Percentiles rank a stretch among this genome's conserved stretches.
Conservation (phyloP, 208 protist species). For the Strigomonas culicis region DNA sequence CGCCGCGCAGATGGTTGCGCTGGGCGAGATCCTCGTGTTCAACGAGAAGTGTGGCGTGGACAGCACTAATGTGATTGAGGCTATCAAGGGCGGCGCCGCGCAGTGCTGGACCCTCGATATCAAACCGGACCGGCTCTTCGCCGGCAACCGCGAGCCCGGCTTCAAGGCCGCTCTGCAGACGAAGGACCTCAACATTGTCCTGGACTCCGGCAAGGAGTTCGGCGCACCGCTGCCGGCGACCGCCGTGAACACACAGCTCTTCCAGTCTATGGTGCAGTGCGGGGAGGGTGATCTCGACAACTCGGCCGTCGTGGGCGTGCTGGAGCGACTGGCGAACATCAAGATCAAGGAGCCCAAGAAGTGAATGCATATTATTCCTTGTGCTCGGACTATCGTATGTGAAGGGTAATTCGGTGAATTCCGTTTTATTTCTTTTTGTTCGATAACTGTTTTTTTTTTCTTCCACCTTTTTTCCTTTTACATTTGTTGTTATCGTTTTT, state of each 20-base stretch:
- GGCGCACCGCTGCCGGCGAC: constrained; percentile 87
- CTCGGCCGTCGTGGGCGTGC: constrained; percentile 89
- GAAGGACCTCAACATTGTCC: constrained; percentile 93
- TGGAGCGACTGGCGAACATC: constrained; percentile 87
- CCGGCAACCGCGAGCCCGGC: constrained; percentile 92
- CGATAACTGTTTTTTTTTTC: constrained; percentile 9
- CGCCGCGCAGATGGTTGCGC: constrained; percentile 91
- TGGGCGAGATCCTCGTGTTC: constrained; percentile 94
- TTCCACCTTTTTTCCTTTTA: constrained; percentile 1
- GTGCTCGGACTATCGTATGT: not conserved
- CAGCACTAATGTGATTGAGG: constrained; percentile 75
- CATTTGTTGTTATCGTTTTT: not conserved
- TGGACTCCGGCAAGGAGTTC: constrained; percentile 88
- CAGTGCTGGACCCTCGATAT: constrained; percentile 92
- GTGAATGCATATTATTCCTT: not conserved
- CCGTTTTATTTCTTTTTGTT: not conserved
- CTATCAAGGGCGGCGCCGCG: constrained; percentile 88
- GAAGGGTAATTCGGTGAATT: not conserved
- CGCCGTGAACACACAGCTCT: constrained; percentile 90
- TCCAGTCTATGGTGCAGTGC: constrained; percentile 85
- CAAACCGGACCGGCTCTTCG: constrained; percentile 90
- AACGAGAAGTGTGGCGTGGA: constrained; percentile 89
- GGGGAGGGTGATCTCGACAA: constrained; percentile 92
- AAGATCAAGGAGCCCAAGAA: constrained; percentile 78
- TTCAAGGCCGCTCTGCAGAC: constrained; percentile 95